Conservation (phyloP, 768 basidiomycete species). For the Termitomyces sp. region DNA sequence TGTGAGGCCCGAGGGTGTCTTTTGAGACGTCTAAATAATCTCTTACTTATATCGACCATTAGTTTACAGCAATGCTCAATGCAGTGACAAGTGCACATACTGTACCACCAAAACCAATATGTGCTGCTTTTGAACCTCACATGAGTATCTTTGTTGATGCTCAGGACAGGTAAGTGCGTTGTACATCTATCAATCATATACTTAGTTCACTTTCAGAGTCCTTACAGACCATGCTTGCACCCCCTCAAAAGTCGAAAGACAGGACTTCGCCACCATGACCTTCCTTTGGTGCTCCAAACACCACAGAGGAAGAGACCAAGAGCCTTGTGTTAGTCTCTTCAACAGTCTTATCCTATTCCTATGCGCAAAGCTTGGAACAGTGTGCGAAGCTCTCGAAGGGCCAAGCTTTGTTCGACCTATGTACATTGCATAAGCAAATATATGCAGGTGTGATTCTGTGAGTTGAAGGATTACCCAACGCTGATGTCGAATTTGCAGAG, state of each 20-base stretch:
- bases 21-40: not conserved
- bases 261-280: conserved; percentile 47
- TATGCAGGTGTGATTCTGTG: conserved; percentile 79
- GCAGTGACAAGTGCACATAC: conserved; percentile 46
- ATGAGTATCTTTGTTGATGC: conserved; percentile 94
- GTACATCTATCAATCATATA: not conserved
- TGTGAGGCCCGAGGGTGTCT: conserved; percentile 39
- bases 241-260: conserved; percentile 56
- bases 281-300: conserved; percentile 58
- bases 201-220: conserved; percentile 44
- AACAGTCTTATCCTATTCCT: conserved; percentile 96
- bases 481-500: conserved; percentile 45
- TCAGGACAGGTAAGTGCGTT: conserved; percentile 83
- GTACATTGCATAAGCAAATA: conserved; percentile 74
- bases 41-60: not conserved
- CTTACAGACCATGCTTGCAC: conserved; percentile 87
- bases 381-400: conserved; percentile 89
- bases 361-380: conserved; percentile 91
- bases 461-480: not conserved
- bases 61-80: conserved; percentile 71
- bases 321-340: conserved; percentile 86
- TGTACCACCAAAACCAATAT: conserved; percentile 65
- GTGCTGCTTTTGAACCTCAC: conserved; percentile 89
- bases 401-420: conserved; percentile 78
- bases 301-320: conserved; percentile 40